Evolutionary conservation across 106 monocot species (phyloP).

Genomic region (Allium cepa): DNA sequence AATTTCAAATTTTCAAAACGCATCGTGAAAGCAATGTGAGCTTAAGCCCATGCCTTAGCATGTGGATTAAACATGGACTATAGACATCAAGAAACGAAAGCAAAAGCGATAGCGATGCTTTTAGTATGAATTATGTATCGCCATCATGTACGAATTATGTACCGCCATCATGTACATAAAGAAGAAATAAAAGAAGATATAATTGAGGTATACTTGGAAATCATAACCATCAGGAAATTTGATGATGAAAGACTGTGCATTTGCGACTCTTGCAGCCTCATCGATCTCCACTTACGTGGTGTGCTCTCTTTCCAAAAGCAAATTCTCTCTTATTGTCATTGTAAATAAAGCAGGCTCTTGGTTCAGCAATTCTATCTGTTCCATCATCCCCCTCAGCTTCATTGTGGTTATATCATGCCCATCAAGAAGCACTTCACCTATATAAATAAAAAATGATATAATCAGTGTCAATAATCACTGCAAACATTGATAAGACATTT

Average conservation of each 20-base stretch:
- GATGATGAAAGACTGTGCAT: constrained; percentile 93
- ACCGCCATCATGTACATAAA: neutral
- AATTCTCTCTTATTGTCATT: constrained; percentile 77
- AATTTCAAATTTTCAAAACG: too few species aligned
- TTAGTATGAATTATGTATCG: neutral
- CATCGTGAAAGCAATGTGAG: too few species aligned
- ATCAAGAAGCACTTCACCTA: constrained; percentile 77
- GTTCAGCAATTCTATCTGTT: constrained; percentile 89
- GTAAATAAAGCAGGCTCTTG: constrained; percentile 92
- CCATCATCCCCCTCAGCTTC: constrained; percentile 86
- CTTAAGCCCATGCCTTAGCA: too few species aligned
- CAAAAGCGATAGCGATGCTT: neutral
- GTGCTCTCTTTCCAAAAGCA: constrained; percentile 68
- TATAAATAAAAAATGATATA: too few species aligned
- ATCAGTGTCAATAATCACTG: too few species aligned
- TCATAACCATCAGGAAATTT: constrained; percentile 93
- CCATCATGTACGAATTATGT: neutral
- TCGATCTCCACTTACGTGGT: constrained; percentile 79
- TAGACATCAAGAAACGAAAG: neutral
- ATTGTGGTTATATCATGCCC: constrained; percentile 75
- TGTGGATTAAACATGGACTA: too few species aligned
- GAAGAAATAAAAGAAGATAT: neutral
- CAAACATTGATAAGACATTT: too few species aligned
- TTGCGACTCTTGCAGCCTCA: constrained; percentile 93
- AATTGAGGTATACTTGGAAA: constrained; percentile 4